Conservation (phyloP, 495 filamentous ascomycete species). For the Chaetomidium leptoderma region DNA sequence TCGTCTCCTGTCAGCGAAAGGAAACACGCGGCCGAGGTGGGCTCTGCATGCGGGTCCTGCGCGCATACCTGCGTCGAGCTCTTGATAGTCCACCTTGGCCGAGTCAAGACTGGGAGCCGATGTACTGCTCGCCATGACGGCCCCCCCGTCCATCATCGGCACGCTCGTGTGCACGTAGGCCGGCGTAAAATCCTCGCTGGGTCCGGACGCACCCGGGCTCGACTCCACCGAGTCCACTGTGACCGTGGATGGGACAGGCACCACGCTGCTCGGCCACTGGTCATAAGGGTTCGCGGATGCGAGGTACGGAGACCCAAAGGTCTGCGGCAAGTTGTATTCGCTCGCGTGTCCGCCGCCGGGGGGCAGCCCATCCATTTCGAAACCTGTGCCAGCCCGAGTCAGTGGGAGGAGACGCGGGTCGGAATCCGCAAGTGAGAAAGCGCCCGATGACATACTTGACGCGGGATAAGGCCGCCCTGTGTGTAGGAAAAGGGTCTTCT, state of each 20-base stretch:
- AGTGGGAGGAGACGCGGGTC: background rate
- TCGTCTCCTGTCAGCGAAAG: conserved; percentile 8
- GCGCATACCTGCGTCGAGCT: conserved; percentile 24
- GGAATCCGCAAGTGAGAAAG: background rate
- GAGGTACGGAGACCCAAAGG: conserved; percentile 29
- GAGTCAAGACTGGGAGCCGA: conserved; percentile 18
- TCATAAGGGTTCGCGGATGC: conserved; percentile 36
- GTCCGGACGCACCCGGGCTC: conserved; percentile 40
- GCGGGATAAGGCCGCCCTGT: conserved; percentile 12
- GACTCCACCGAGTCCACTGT: conserved; percentile 38
- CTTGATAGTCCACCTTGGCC: conserved; percentile 24
- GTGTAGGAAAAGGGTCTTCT: conserved; percentile 30
- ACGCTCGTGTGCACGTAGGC: conserved; percentile 39
- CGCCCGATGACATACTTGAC: conserved; percentile 23
- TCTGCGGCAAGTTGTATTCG: conserved; percentile 15
- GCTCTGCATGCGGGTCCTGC: background rate
- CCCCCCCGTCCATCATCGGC: conserved; percentile 33
- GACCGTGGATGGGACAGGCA: conserved; percentile 22
- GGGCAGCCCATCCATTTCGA: conserved; percentile 17
- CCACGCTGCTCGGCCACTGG: conserved; percentile 30
- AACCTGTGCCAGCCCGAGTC: conserved; percentile 17
- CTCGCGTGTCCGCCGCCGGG: conserved; percentile 11
- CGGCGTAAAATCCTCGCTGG: conserved; percentile 36
- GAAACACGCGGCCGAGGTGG: background rate
- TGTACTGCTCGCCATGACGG: conserved; percentile 11